Evolutionary conservation across 1,284 basidiomycete species (phyloP).

Genomic region (Pyrrhoderma lamaoense): DNA sequence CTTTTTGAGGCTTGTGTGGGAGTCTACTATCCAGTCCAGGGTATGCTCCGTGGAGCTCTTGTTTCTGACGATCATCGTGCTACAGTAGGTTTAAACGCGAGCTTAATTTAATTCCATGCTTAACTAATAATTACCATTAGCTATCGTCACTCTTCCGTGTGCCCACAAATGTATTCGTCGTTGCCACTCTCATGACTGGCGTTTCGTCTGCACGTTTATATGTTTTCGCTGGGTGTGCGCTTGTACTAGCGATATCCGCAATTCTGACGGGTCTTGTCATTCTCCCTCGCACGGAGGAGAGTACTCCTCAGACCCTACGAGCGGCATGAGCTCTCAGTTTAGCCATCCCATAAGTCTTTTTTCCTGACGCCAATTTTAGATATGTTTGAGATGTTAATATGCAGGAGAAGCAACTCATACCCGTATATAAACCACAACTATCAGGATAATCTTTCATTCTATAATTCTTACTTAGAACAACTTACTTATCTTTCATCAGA

Average conservation of each 20-base stretch:
- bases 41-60: constrained; percentile 61
- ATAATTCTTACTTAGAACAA: too few relatives aligned
- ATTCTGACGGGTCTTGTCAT: constrained; percentile 49
- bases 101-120: constrained; percentile 1
- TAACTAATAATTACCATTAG: constrained; percentile 28
- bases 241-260: constrained; percentile 53
- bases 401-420: too few relatives aligned
- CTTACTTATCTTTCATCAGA: too few relatives aligned
- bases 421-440: too few relatives aligned
- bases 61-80: constrained; percentile 70
- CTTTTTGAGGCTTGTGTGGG: constrained; percentile 69
- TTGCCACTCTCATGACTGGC: constrained; percentile 61
- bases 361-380: too few relatives aligned
- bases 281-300: constrained; percentile 21
- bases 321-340: constrained; percentile 2
- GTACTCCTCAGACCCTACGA: constrained; percentile 1
- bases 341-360: too few relatives aligned
- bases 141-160: constrained; percentile 66
- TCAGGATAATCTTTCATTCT: too few relatives aligned
- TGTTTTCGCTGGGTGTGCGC: constrained; percentile 52
- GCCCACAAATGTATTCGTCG: constrained; percentile 67
- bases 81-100: constrained; percentile 38
- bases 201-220: constrained; percentile 56
- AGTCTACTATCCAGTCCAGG: constrained; percentile 72
- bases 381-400: too few relatives aligned